Evolutionary conservation across 306 rosid genomes (phyloP).

Genomic region (Hylodesmum podocarpum): DNA sequence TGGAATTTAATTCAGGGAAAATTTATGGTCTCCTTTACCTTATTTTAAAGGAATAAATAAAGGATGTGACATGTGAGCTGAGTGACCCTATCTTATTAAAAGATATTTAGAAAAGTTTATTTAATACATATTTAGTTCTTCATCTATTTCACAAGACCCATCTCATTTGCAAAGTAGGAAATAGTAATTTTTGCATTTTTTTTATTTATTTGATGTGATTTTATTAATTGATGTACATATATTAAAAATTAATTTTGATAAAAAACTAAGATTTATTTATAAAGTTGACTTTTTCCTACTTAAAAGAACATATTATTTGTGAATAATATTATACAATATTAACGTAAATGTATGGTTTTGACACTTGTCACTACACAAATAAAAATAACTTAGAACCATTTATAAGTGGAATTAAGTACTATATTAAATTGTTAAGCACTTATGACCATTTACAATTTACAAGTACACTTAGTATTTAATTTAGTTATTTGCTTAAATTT

Average conservation of each 20-base stretch:
- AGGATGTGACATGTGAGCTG: too few relatives aligned
- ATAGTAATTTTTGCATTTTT: neutral
- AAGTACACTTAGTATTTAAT: neutral
- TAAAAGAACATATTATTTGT: too few relatives aligned
- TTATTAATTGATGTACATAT: neutral
- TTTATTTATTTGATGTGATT: neutral
- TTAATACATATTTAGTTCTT: neutral
- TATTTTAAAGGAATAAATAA: too few relatives aligned
- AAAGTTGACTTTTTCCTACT: too few relatives aligned
- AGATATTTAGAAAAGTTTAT: neutral
- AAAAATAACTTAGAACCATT: neutral
- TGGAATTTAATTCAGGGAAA: too few relatives aligned
- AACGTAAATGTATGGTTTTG: too few relatives aligned
- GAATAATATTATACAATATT: too few relatives aligned
- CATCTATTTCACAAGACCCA: neutral
- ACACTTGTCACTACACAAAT: neutral
- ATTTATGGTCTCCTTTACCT: too few relatives aligned
- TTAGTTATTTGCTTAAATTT: neutral
- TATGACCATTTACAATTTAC: neutral
- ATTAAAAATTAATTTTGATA: too few relatives aligned
- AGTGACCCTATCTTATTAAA: too few relatives aligned
- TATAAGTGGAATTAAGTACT: neutral
- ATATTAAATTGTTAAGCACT: neutral
- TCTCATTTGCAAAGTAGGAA: neutral
- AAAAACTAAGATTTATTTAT: too few relatives aligned